These are phyloP conservation scores for Phytophthora sojae DNA, from an alignment of 352 stramenopile genomes.

Conservation along the genomic window DNA sequence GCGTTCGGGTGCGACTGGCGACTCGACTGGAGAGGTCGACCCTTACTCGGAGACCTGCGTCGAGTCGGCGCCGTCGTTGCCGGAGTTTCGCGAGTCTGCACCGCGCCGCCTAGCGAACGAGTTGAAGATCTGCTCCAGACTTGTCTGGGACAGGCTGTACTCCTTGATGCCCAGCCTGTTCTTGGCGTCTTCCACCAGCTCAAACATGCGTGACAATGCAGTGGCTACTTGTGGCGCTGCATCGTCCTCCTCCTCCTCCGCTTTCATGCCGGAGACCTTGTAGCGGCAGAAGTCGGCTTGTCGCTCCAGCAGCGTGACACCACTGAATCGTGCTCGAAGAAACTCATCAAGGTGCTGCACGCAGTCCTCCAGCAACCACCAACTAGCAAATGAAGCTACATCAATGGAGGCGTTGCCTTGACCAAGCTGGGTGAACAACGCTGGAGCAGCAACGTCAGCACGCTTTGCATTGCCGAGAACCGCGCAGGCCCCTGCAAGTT, in stretches of 20 bases:
- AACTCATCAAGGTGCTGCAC: slow-evolving; percentile 48
- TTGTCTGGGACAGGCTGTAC: slow-evolving; percentile 91
- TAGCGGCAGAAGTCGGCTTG: slow-evolving; percentile 74
- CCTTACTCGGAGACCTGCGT: slow-evolving; percentile 6
- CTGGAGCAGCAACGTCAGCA: slow-evolving; percentile 36
- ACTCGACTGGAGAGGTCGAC: background rate
- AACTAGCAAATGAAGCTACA: slow-evolving; percentile 49
- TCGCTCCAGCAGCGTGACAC: slow-evolving; percentile 60
- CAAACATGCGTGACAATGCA: slow-evolving; percentile 77
- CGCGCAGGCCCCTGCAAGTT: slow-evolving; percentile 27
- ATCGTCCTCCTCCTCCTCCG: background rate
- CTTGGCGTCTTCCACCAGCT: slow-evolving; percentile 69
- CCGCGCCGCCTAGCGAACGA: slow-evolving; percentile 70
- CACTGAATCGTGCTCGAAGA: slow-evolving; percentile 42
- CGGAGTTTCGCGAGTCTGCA: background rate
- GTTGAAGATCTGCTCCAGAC: slow-evolving; percentile 95
- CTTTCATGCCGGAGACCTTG: slow-evolving; percentile 38
- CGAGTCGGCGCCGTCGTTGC: background rate
- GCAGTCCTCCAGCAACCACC: slow-evolving; percentile 75
- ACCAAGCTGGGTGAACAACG: slow-evolving; percentile 31
- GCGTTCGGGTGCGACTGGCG: background rate
- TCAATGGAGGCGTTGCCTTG: slow-evolving; percentile 31
- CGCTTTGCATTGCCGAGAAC: slow-evolving; percentile 45
- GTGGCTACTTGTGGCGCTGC: slow-evolving; percentile 1
- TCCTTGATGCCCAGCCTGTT: slow-evolving; percentile 68